phyloP scores from a whole-genome alignment of 371 early-diverging fungal genomes.

The Gilbertella persicaria region DNA sequence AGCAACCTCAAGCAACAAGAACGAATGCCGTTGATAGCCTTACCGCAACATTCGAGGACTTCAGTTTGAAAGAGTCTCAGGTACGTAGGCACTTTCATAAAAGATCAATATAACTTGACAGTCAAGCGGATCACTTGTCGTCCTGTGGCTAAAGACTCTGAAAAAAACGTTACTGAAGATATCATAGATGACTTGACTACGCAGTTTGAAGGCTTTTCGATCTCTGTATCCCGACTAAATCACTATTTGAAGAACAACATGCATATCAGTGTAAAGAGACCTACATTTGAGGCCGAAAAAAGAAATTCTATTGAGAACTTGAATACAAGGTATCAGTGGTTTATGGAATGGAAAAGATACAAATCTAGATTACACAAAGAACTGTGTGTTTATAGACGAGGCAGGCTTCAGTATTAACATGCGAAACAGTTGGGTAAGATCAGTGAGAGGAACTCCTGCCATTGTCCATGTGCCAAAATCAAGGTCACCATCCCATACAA shows the following conservation, averaged over 20 bases:
- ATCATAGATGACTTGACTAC: too few species aligned
- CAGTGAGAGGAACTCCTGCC: background rate
- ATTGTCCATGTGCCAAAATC: background rate
- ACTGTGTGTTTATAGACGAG: slow-evolving; percentile 21
- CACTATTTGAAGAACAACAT: too few species aligned
- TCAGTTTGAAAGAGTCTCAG: slow-evolving; percentile 24
- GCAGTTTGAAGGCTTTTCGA: too few species aligned
- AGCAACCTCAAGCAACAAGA: slow-evolving; percentile 19
- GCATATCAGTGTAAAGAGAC: too few species aligned
- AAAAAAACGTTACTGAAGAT: too few species aligned
- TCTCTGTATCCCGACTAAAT: too few species aligned
- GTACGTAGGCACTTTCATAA: slow-evolving; percentile 19
- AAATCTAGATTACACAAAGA: slow-evolving; percentile 16
- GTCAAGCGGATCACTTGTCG: slow-evolving; percentile 19
- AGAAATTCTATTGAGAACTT: too few species aligned
- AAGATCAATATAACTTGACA: slow-evolving; percentile 22
- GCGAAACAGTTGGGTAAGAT: slow-evolving; percentile 7
- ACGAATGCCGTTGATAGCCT: slow-evolving; percentile 12
- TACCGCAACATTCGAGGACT: slow-evolving; percentile 24
- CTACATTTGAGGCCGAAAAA: too few species aligned
- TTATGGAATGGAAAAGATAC: slow-evolving; percentile 12
- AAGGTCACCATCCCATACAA: slow-evolving; percentile 6
- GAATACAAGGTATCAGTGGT: too few species aligned
- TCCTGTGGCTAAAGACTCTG: slow-evolving; percentile 10
- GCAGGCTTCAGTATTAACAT: slow-evolving; percentile 14